These are phyloP conservation scores for Citrullus mucosospermus DNA, from an alignment of 306 rosid species.

Conservation along the genomic window DNA sequence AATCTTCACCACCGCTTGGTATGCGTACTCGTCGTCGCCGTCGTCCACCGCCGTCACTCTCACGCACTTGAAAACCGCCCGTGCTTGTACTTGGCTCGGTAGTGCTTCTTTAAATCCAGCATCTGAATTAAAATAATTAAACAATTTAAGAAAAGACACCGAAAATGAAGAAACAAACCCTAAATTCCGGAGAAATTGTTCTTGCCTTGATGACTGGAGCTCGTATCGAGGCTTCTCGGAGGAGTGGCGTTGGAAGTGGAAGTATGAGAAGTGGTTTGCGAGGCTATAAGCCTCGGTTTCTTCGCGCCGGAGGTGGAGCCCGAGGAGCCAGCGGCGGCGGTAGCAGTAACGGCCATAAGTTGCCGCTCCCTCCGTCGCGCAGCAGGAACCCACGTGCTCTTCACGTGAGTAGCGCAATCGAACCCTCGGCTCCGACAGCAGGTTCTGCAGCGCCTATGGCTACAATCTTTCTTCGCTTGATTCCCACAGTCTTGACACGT, in stretches of 20 bases:
- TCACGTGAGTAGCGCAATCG: constrained; percentile 82
- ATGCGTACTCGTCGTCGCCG: constrained; percentile 69
- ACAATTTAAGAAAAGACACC: background rate
- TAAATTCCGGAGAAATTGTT: background rate
- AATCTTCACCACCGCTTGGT: constrained; percentile 80
- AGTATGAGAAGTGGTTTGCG: constrained; percentile 76
- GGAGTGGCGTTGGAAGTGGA: constrained; percentile 93
- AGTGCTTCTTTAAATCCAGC: constrained; percentile 44
- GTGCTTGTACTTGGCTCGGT: constrained; percentile 74
- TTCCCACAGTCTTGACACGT: constrained; percentile 94
- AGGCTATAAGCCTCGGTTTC: constrained; percentile 62
- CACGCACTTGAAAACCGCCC: constrained; percentile 92
- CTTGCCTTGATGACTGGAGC: constrained; percentile 86
- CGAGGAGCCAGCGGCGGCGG: constrained; percentile 32
- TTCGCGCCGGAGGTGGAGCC: constrained; percentile 65
- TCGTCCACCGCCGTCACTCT: constrained; percentile 77
- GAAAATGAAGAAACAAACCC: background rate
- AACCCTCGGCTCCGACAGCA: constrained; percentile 88
- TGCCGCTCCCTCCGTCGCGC: constrained; percentile 83
- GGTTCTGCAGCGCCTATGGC: constrained; percentile 70
- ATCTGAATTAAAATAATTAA: constrained; percentile 26
- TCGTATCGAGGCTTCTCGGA: constrained; percentile 85
- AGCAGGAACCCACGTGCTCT: constrained; percentile 96
- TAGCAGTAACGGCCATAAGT: constrained; percentile 13
- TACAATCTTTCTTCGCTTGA: constrained; percentile 90